Base-by-base conservation (phyloP, 2,329 filamentous ascomycete genomes). In the Tolypocladium sp. region DNA sequence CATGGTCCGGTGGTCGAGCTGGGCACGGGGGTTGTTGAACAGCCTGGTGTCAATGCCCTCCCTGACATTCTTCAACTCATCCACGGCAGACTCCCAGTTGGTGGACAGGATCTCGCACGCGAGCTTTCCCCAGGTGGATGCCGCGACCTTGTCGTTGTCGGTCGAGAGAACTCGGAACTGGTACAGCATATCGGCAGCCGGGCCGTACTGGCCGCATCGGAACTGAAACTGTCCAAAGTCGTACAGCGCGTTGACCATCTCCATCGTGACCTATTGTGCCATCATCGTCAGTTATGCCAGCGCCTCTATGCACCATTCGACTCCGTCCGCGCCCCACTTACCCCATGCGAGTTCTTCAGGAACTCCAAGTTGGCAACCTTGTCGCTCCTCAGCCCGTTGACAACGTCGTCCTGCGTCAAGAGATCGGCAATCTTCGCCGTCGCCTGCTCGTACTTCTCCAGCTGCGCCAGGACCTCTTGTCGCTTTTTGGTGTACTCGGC, bases 301-400 rank as follows among this genome's bases (percentile, higher is more conserved):
- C 12, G 30, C 30, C 30, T 3, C 12, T 6, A 12, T 35, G 20
- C 10, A 35, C 20, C 7, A 15, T 35, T 22, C 20, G 25, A 22
- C 30, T 35, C 20, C 30, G 10, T 35, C 30, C 30, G 30, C 25
- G 49, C 30, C 49, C 65, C 58, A 79, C 85, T 71, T 79, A 89
- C 94, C 65, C 88, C 90, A 77, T 99, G 93, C 70, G 94, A 89
- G 77, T 96, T 94, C 83, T 97, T 96, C 65, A 99, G 79, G 74
- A 93, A 99, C 74, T 93, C 91, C 87, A 99, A 88, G 82, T 99
- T 99, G 78, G 93, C 92, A 72, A 92, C 91, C 83, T 99, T 99
- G 83, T 99, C 94, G 74, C 90, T 94, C 68, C 94, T 84, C 71
- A 99, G 82, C 72, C 93, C 92, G 66, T 87, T 89, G 65, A 97